phyloP scores from a whole-genome alignment of 495 filamentous ascomycete species.

The Pyrenula massariospora region DNA sequence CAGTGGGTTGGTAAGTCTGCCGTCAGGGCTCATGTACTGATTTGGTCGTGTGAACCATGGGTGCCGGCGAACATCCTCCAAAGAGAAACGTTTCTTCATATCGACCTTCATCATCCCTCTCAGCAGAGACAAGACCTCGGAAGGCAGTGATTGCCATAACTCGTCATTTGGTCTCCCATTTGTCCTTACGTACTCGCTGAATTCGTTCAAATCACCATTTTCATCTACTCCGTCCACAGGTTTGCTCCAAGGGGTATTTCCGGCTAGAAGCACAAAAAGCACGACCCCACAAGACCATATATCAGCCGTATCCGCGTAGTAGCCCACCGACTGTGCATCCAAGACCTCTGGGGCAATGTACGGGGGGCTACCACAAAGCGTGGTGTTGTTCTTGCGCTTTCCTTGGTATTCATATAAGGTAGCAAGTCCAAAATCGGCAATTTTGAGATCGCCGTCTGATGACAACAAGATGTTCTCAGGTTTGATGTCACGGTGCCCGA shows the following conservation, averaged over 20 bases:
- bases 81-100: slow-evolving; percentile 61
- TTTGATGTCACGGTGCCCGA: slow-evolving; percentile 84
- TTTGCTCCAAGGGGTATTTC: slow-evolving; percentile 97
- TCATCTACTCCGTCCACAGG: slow-evolving; percentile 72
- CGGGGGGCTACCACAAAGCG: slow-evolving; percentile 90
- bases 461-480: slow-evolving; percentile 84
- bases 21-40: slow-evolving; percentile 57
- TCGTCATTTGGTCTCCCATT: slow-evolving; percentile 72
- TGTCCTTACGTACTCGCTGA: slow-evolving; percentile 69
- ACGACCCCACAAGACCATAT: slow-evolving; percentile 98
- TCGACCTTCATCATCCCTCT: slow-evolving; percentile 89
- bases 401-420: slow-evolving; percentile 87
- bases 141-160: slow-evolving; percentile 72
- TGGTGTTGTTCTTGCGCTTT: slow-evolving; percentile 62
- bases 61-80: slow-evolving; percentile 80
- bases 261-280: slow-evolving; percentile 85
- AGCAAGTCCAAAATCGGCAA: slow-evolving; percentile 94
- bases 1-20: slow-evolving; percentile 67
- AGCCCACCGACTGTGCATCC: slow-evolving; percentile 43
- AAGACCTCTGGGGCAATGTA: slow-evolving; percentile 97
- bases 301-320: slow-evolving; percentile 74
- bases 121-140: slow-evolving; percentile 71
- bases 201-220: slow-evolving; percentile 70
- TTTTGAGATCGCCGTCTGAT: slow-evolving; percentile 75
- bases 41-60: slow-evolving; percentile 91